These are phyloP conservation scores for Peronosclerospora sorghi DNA, from an alignment of 352 stramenopile genomes.

Conservation along the genomic window DNA sequence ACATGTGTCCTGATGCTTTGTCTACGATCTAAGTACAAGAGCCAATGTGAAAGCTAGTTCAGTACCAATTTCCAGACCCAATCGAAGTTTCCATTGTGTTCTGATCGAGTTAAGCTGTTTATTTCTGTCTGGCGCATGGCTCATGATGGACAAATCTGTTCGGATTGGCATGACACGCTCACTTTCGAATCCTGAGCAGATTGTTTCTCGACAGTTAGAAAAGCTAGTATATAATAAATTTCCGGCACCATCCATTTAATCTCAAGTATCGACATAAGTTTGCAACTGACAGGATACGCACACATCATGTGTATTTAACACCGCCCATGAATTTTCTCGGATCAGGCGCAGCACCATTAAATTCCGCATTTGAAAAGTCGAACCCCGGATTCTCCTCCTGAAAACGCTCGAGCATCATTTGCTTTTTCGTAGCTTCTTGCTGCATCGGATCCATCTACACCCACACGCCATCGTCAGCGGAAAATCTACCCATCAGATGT, in stretches of 20 bases:
- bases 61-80: too few species aligned
- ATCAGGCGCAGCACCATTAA: slow-evolving; percentile 93
- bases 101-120: too few species aligned
- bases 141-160: too few species aligned
- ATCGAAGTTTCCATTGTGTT: too few species aligned
- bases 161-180: too few species aligned
- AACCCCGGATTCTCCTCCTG: slow-evolving; percentile 98
- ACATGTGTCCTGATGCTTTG: too few species aligned
- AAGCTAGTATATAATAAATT: slow-evolving; percentile 4
- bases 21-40: too few species aligned
- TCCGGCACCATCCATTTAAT: background rate
- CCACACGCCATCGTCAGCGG: background rate
- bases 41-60: too few species aligned
- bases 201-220: too few species aligned
- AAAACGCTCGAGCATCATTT: slow-evolving; percentile 97
- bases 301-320: slow-evolving; percentile 73
- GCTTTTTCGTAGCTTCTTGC: slow-evolving; percentile 89
- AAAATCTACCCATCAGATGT: background rate
- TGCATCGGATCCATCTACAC: slow-evolving; percentile 82
- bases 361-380: slow-evolving; percentile 95
- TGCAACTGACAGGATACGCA: background rate
- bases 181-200: too few species aligned
- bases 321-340: slow-evolving; percentile 96
- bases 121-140: too few species aligned
- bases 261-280: background rate